phyloP scores from a whole-genome alignment of 345 rosid species.

The Jatropha curcas region DNA sequence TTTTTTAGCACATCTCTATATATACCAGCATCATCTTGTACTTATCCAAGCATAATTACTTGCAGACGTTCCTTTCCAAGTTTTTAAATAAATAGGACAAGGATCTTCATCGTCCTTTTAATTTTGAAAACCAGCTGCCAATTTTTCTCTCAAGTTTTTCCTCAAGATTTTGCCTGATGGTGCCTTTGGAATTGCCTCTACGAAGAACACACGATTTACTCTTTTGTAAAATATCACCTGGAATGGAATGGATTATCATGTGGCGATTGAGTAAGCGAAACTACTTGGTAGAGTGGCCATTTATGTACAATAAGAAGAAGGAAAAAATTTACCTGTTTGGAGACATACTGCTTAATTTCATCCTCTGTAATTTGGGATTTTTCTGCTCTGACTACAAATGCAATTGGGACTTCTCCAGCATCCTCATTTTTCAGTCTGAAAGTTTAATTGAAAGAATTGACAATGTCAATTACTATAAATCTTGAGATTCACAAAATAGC shows the following conservation, averaged over 20 bases:
- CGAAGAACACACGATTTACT: constrained; percentile 21
- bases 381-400: constrained; percentile 27
- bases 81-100: not conserved
- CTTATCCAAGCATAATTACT: not conserved
- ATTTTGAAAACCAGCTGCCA: constrained; percentile 12
- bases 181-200: constrained; percentile 33
- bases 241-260: constrained; percentile 10
- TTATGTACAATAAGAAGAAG: not conserved
- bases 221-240: constrained; percentile 39
- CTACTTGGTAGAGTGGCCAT: too few species aligned
- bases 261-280: not conserved
- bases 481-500: not conserved
- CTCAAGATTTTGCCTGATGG: constrained; percentile 35
- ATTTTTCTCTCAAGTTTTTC: constrained; percentile 22
- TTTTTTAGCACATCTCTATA: not conserved
- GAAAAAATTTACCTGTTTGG: constrained; percentile 20
- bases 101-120: not conserved
- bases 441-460: not conserved
- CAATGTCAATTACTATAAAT: not conserved
- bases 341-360: constrained; percentile 24
- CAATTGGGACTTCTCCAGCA: constrained; percentile 33
- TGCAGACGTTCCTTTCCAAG: not conserved
- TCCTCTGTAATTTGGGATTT: constrained; percentile 19
- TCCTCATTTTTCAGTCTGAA: constrained; percentile 27
- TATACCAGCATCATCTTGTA: not conserved